Percentiles rank a stretch among this genome's conserved stretches.
Evolutionary conservation across 176 grass and related monocot genomes (phyloP).

Genomic region (Oryza meridionalis): DNA sequence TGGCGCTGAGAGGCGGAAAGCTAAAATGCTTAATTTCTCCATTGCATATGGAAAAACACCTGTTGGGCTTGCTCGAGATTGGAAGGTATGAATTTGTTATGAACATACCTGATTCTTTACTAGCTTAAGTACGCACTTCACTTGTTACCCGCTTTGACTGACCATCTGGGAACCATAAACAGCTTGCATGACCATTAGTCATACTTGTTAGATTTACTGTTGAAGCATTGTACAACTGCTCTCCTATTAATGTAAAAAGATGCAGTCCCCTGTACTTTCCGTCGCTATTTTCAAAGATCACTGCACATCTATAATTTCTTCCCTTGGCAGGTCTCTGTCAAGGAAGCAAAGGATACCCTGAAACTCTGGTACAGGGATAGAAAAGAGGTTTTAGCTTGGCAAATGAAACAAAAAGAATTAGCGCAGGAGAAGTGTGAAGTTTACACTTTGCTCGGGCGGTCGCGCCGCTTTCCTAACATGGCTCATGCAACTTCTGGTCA

Average conservation of each 20-base stretch:
- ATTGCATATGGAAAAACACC: constrained; percentile 98
- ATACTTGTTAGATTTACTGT: constrained; percentile 16
- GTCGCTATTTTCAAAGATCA: constrained; percentile 4
- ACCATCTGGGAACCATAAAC: constrained; percentile 8
- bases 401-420: constrained; percentile 64
- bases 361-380: constrained; percentile 85
- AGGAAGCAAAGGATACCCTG: constrained; percentile 80
- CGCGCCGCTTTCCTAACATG: constrained; percentile 67
- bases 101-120: constrained; percentile 28
- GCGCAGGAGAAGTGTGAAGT: constrained; percentile 58
- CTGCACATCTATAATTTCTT: constrained; percentile 14
- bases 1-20: constrained; percentile 92
- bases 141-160: background rate
- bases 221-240: constrained; percentile 4
- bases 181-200: background rate
- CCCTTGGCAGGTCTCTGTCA: constrained; percentile 65
- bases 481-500: constrained; percentile 47
- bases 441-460: constrained; percentile 82
- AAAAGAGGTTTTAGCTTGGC: constrained; percentile 80
- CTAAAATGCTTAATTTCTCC: constrained; percentile 99
- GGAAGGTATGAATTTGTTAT: constrained; percentile 70
- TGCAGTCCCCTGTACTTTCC: background rate
- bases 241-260: constrained; percentile 2
- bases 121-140: constrained; percentile 8
- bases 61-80: constrained; percentile 87